Evolutionary conservation across 2,329 filamentous ascomycete genomes (phyloP).

Genomic region (Stemphylium vesicarium): DNA sequence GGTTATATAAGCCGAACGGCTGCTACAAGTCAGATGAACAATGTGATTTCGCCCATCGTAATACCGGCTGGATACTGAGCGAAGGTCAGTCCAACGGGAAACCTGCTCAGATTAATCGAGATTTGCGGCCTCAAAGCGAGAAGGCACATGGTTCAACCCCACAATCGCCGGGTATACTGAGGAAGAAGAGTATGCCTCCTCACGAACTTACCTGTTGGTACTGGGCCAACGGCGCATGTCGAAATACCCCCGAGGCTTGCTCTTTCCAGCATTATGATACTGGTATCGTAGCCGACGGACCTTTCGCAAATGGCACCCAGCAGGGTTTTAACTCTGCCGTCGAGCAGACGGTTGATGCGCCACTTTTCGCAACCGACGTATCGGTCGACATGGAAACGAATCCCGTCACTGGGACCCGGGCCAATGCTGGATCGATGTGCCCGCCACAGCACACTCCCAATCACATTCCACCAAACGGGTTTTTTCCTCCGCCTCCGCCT

Average conservation of each 20-base stretch:
- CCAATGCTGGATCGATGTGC: background rate
- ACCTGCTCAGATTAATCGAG: constrained; percentile 18
- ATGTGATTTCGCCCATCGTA: constrained; percentile 37
- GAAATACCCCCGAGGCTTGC: constrained; percentile 12
- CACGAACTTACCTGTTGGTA: constrained; percentile 29
- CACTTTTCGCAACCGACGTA: background rate
- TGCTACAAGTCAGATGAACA: constrained; percentile 29
- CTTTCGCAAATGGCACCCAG: background rate
- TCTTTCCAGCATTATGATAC: constrained; percentile 24
- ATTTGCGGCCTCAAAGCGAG: background rate
- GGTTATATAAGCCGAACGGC: constrained; percentile 23
- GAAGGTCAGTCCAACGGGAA: background rate
- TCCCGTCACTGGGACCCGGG: background rate
- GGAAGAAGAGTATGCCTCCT: background rate
- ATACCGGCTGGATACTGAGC: constrained; percentile 33
- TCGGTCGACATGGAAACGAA: background rate
- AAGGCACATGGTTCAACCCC: background rate
- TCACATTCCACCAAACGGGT: background rate
- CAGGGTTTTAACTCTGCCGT: background rate
- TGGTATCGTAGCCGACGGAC: constrained; percentile 15
- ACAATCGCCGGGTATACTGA: background rate
- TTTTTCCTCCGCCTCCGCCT: background rate
- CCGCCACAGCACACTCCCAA: background rate
- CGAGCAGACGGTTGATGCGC: background rate
- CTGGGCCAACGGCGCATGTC: constrained; percentile 22